Evolutionary conservation across 805 yeast species (phyloP).

Genomic region (Candida coleopterorum): DNA sequence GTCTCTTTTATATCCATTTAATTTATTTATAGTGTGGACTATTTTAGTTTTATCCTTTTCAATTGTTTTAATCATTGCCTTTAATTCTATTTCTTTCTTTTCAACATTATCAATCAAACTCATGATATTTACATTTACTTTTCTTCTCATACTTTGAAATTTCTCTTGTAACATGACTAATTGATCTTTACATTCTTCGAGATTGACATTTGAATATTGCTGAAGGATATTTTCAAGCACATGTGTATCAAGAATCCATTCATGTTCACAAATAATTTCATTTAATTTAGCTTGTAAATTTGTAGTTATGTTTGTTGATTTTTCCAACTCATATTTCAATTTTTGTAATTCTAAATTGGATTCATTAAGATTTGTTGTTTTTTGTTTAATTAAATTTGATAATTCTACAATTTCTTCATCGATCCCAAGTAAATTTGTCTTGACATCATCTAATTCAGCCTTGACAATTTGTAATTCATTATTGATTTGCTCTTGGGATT

Average conservation of each 20-base stretch:
- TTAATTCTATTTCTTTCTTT: conserved; percentile 74
- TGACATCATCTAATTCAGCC: conserved; percentile 47
- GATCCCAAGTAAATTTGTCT: conserved; percentile 56
- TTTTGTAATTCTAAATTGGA: conserved; percentile 50
- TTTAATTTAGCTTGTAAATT: conserved; percentile 37
- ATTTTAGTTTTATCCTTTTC: conserved; percentile 87
- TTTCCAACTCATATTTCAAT: conserved; percentile 51
- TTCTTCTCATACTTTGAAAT: conserved; percentile 67
- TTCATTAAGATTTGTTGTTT: conserved; percentile 42
- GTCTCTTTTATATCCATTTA: conserved; percentile 80
- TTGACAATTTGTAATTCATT: conserved; percentile 16
- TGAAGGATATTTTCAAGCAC: conserved; percentile 52
- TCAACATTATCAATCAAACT: conserved; percentile 88
- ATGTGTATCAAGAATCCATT: conserved; percentile 70
- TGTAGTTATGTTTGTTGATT: conserved; percentile 34
- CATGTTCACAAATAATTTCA: conserved; percentile 48
- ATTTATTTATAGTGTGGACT: conserved; percentile 76
- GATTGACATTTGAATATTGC: conserved; percentile 47
- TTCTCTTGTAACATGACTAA: conserved; percentile 52
- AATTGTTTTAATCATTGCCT: conserved; percentile 77
- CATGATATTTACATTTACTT: conserved; percentile 83
- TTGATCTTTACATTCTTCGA: conserved; percentile 43
- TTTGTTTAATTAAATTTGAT: conserved; percentile 38
- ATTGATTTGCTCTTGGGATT: conserved; percentile 14
- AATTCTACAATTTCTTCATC: conserved; percentile 73